A percentile compares a stretch with the other conserved stretches of the same genome.
Conservation (phyloP, 805 yeast species). For the Grigorovia humatica region DNA sequence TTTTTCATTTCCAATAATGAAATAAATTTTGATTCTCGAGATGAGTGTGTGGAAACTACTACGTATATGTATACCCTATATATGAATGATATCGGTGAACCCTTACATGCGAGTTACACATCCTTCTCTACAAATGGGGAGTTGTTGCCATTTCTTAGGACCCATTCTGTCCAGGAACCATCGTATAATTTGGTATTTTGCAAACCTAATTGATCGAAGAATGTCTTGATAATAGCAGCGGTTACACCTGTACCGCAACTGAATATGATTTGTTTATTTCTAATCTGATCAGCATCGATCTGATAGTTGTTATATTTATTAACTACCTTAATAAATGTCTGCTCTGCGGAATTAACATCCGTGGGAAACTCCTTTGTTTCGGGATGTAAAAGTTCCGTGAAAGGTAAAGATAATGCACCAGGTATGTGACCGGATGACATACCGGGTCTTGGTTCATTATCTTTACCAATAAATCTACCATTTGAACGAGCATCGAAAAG, state of each 20-base stretch:
- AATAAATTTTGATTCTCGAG: too few relatives aligned
- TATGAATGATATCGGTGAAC: too few relatives aligned
- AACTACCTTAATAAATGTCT: constrained; percentile 40
- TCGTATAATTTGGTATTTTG: constrained; percentile 54
- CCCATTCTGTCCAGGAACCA: constrained; percentile 65
- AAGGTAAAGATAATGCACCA: constrained; percentile 70
- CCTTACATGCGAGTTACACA: neutral
- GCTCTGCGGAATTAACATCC: constrained; percentile 22
- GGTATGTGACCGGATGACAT: constrained; percentile 85
- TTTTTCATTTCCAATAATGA: too few relatives aligned
- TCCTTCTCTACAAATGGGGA: constrained; percentile 15
- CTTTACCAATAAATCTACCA: constrained; percentile 66
- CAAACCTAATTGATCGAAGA: constrained; percentile 46
- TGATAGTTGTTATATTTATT: constrained; percentile 14
- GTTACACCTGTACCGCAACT: constrained; percentile 97
- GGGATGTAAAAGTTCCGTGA: constrained; percentile 45
- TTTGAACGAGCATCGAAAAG: constrained; percentile 73
- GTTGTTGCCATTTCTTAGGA: constrained; percentile 12
- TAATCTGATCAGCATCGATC: constrained; percentile 13
- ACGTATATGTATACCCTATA: too few relatives aligned
- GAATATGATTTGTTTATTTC: constrained; percentile 27
- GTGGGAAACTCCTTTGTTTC: constrained; percentile 38
- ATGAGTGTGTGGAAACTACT: too few relatives aligned
- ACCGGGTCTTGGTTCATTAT: constrained; percentile 85
- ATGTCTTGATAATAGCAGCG: constrained; percentile 77